Evolutionary conservation across 495 filamentous ascomycete genomes (phyloP), one percentile per base, ranked within the genome.

Genomic region (Margaritispora aquatica): DNA sequence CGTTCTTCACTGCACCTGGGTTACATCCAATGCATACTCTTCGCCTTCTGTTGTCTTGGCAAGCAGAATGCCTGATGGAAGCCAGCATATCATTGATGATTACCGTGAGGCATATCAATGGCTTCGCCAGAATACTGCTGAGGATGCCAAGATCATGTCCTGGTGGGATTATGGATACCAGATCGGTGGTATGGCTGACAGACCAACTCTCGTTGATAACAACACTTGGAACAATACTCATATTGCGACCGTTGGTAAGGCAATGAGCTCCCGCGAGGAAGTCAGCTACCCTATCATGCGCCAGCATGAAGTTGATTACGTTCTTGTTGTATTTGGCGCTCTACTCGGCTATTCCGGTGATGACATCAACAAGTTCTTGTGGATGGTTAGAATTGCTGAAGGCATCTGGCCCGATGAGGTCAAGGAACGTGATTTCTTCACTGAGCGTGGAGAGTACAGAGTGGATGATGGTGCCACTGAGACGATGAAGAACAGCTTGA

Each of bases 81-180:
- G 87, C 66, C 94, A 97, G 66, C 90, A 93, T 74, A 97, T 99
- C 72, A 99, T 99, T 68, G 95, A 99, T 68, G 95, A 99, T 72
- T 99, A 99, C 73, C 87, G 95, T 68, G 95, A 99, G 79, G 95
- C 95, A 1, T 99, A 99, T 78, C 96, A 99, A 74, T 99, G 95
- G 95, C 86, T 99, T 50, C 88, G 95, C 63, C 96, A 97, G 73
- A 99, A 99, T 71, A 97, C 95, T 2, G 78, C 85, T 19, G 81
- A 92, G 49, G 88, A 96, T 68, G 93, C 95, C 65, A 99, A 99
- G 82, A 88, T 99, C 68, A 97, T 97, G 95, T 92, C 90, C 17
- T 99, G 95, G 95, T 99, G 95, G 95, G 95, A 99, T 70, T 99
- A 99, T 64, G 95, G 95, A 53, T 99, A 99, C 75, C 95, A 99